A percentile compares a stretch with the other conserved stretches of the same genome.
phyloP scores from a whole-genome alignment of 2,329 filamentous ascomycete species.

The Fusarium sp. region DNA sequence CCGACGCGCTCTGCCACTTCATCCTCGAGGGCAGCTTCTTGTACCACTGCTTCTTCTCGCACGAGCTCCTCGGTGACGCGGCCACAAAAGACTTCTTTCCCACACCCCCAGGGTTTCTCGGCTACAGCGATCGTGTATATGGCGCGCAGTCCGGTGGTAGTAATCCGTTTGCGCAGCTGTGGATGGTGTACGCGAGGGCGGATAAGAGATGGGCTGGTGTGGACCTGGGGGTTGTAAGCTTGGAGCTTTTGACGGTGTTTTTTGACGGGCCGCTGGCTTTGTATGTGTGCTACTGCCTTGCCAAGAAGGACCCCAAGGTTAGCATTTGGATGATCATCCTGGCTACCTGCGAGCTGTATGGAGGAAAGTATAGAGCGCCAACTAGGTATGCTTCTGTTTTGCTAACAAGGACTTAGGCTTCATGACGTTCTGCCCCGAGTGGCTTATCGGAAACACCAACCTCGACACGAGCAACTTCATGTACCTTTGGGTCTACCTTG shows the following conservation, averaged over 20 bases:
- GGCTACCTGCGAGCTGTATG: slow-evolving; percentile 73
- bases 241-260: slow-evolving; percentile 73
- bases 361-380: slow-evolving; percentile 55
- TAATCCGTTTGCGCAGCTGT: slow-evolving; percentile 66
- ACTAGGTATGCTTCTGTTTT: background rate
- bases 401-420: slow-evolving; percentile 58
- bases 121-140: slow-evolving; percentile 58
- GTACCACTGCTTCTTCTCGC: slow-evolving; percentile 89
- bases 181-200: slow-evolving; percentile 74
- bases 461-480: slow-evolving; percentile 73
- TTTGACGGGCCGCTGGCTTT: slow-evolving; percentile 68
- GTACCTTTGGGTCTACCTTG: slow-evolving; percentile 72
- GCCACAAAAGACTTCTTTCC: slow-evolving; percentile 52
- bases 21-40: slow-evolving; percentile 90
- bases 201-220: slow-evolving; percentile 71
- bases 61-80: slow-evolving; percentile 45
- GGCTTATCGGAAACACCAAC: slow-evolving; percentile 69
- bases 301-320: slow-evolving; percentile 61
- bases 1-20: slow-evolving; percentile 91
- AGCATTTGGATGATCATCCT: slow-evolving; percentile 71
- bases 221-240: slow-evolving; percentile 68
- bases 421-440: slow-evolving; percentile 77
- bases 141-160: slow-evolving; percentile 65
- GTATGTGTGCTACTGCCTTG: slow-evolving; percentile 68
- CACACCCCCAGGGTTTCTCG: slow-evolving; percentile 63